Conservation (phyloP, 352 stramenopile genomes). For the Phytophthora nicotianae region DNA sequence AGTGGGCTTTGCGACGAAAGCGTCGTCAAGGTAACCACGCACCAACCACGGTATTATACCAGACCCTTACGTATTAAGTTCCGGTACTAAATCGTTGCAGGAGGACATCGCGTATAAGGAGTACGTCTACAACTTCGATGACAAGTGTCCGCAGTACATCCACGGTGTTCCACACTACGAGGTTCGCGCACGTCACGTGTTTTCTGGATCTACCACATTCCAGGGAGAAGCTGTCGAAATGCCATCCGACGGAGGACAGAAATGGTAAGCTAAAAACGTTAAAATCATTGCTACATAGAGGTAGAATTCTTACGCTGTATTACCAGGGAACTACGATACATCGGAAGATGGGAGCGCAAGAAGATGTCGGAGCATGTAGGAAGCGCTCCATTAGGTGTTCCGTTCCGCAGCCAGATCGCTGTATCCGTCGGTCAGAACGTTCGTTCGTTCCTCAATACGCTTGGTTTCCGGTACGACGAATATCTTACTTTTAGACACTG, state of each 20-base stretch:
- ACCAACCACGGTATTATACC: not conserved
- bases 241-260: conserved; percentile 75
- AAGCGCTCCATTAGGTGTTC: conserved; percentile 62
- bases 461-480: conserved; percentile 74
- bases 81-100: conserved; percentile 20
- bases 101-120: conserved; percentile 90
- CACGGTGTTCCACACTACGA: conserved; percentile 86
- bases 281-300: not conserved
- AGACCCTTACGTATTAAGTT: not conserved
- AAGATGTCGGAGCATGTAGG: conserved; percentile 85
- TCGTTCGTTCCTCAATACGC: conserved; percentile 68
- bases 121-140: conserved; percentile 91
- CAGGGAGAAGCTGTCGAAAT: conserved; percentile 80
- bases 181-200: conserved; percentile 79
- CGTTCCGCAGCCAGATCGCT: conserved; percentile 83
- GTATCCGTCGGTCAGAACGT: conserved; percentile 87
- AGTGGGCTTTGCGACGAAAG: conserved; percentile 77
- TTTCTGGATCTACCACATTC: conserved; percentile 83
- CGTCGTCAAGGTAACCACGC: conserved; percentile 67
- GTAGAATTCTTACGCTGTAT: conserved; percentile 6
- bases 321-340: conserved; percentile 79
- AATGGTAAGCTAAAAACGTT: conserved; percentile 53
- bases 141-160: conserved; percentile 88
- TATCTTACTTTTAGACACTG: not conserved
- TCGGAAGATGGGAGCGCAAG: conserved; percentile 86